Conservation (phyloP, 345 rosid genomes). For the Arabidopsis arenosa region DNA sequence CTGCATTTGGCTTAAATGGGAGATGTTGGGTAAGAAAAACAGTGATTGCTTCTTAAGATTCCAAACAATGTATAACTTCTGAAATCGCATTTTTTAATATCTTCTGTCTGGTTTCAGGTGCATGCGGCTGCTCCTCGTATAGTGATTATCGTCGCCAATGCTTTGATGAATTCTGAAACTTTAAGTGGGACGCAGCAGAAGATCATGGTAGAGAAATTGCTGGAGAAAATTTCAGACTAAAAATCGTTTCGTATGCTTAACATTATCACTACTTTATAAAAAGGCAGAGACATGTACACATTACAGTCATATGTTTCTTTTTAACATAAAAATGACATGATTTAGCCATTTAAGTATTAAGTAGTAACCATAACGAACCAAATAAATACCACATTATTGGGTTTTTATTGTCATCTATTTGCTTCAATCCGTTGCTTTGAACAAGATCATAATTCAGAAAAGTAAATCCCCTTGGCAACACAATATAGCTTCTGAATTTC, state of each 20-base stretch:
- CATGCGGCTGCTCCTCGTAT: slow-evolving; percentile 11
- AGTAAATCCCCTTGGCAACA: neutral
- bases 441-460: neutral
- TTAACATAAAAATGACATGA: neutral
- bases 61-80: neutral
- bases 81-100: neutral
- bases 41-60: neutral
- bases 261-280: neutral
- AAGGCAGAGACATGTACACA: neutral
- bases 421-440: no score
- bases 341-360: neutral
- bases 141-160: slow-evolving; percentile 21
- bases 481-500: no score
- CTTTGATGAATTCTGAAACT: slow-evolving; percentile 18
- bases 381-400: neutral
- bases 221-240: slow-evolving; percentile 24
- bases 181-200: slow-evolving; percentile 23
- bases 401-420: neutral
- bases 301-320: neutral
- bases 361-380: neutral
- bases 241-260: neutral
- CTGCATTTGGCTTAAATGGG: slow-evolving; percentile 21
- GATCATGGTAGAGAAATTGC: slow-evolving; percentile 26
- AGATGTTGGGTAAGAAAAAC: slow-evolving; percentile 4
- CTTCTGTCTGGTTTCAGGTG: slow-evolving; percentile 11